Evolutionary conservation across 345 rosid species (phyloP).

Genomic region (Salix purpurea): DNA sequence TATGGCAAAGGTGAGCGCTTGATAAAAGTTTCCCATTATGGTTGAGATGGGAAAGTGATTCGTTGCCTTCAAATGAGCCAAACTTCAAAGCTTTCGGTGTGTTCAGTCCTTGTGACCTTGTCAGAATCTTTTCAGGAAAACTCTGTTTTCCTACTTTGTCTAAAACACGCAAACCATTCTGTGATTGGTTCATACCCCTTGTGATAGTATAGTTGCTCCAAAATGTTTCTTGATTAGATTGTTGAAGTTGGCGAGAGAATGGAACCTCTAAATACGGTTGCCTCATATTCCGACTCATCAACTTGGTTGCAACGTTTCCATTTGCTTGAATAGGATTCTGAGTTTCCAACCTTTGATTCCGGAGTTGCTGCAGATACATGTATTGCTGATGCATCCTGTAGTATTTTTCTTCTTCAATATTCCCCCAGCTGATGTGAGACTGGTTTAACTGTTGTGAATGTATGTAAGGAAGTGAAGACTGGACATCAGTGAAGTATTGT

Average conservation of each 20-base stretch:
- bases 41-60: conserved; percentile 27
- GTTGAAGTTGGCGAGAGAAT: conserved; percentile 36
- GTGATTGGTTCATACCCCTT: conserved; percentile 38
- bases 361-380: conserved; percentile 43
- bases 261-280: conserved; percentile 46
- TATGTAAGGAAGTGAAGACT: conserved; percentile 38
- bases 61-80: conserved; percentile 43
- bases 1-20: conserved; percentile 35
- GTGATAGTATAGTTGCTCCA: conserved; percentile 34
- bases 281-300: conserved; percentile 26
- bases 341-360: conserved; percentile 32
- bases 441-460: conserved; percentile 34
- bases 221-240: conserved; percentile 42
- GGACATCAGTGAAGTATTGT: conserved; percentile 42
- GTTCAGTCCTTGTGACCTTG: conserved; percentile 55
- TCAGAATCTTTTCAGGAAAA: conserved; percentile 59
- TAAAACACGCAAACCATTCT: conserved; percentile 20
- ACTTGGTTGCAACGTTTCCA: conserved; percentile 26
- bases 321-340: conserved; percentile 37
- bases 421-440: conserved; percentile 43
- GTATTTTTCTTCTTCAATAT: conserved; percentile 45
- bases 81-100: conserved; percentile 44
- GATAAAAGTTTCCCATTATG: conserved; percentile 39
- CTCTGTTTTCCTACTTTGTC: conserved; percentile 39
- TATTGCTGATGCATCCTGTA: conserved; percentile 41